Evolutionary conservation across 345 rosid species (phyloP).

Genomic region (Boechera retrofracta): DNA sequence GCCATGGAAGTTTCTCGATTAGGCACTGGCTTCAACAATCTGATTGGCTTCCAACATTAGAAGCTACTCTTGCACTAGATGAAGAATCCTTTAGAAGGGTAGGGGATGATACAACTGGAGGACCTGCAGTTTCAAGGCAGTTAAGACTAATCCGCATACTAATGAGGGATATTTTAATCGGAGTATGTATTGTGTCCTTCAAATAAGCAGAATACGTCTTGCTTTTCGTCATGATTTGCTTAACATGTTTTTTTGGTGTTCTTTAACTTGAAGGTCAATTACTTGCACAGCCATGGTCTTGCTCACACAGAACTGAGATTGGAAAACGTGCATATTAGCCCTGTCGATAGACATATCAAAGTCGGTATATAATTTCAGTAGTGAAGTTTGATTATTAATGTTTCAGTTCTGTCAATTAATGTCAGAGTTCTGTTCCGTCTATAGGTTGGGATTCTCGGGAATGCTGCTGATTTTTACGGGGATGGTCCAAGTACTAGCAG

Average conservation of each 20-base stretch:
- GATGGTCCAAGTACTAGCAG: constrained; percentile 57
- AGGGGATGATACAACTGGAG: constrained; percentile 95
- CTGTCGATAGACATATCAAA: constrained; percentile 94
- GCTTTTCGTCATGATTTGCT: constrained; percentile 21
- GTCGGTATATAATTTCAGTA: constrained; percentile 48
- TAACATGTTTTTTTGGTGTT: constrained; percentile 22
- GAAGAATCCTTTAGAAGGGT: constrained; percentile 84
- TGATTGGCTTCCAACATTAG: constrained; percentile 96
- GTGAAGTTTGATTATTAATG: constrained; percentile 3
- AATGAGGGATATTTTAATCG: constrained; percentile 93
- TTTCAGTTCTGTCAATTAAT: constrained; percentile 18
- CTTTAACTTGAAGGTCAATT: constrained; percentile 70
- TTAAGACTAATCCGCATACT: constrained; percentile 74
- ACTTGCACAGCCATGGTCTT: constrained; percentile 97
- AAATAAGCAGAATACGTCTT: background rate
- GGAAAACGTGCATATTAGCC: constrained; percentile 96
- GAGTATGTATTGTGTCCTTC: constrained; percentile 59
- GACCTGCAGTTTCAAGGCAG: constrained; percentile 93
- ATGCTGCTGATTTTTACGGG: constrained; percentile 87
- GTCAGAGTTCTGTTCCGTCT: constrained; percentile 17
- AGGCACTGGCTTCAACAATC: constrained; percentile 96
- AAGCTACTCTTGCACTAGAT: constrained; percentile 93
- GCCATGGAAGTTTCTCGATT: constrained; percentile 93
- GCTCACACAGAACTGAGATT: constrained; percentile 96
- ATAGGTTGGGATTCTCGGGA: constrained; percentile 90